Conservation (phyloP, 2,329 filamentous ascomycete species). For the Gyromitra esculenta region DNA sequence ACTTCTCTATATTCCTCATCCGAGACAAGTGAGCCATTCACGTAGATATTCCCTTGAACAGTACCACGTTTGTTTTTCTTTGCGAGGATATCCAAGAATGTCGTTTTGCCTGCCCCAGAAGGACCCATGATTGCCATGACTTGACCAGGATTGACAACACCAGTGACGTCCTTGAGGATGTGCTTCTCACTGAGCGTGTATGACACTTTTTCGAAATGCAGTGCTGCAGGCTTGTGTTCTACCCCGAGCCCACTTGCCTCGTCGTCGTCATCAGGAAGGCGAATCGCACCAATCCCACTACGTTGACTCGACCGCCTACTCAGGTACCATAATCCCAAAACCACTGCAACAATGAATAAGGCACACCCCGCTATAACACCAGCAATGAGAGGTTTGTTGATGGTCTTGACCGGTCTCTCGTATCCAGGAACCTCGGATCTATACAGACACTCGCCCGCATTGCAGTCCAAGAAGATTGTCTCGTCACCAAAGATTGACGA, state of each 20-base stretch:
- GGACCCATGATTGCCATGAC: constrained; percentile 98
- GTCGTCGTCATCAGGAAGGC: constrained; percentile 85
- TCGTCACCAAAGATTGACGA: constrained; percentile 87
- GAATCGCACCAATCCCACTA: constrained; percentile 74
- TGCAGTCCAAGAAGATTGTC: constrained; percentile 84
- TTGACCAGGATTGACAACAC: constrained; percentile 92
- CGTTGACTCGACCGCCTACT: constrained; percentile 74
- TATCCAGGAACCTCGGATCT: constrained; percentile 93
- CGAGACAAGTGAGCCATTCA: constrained; percentile 89
- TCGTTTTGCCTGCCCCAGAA: constrained; percentile 96
- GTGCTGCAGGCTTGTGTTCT: constrained; percentile 87
- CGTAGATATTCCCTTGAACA: constrained; percentile 81
- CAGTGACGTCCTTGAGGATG: constrained; percentile 81
- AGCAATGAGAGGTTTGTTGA: constrained; percentile 96
- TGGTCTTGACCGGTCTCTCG: constrained; percentile 84
- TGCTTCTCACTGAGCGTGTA: constrained; percentile 88
- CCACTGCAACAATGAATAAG: constrained; percentile 86
- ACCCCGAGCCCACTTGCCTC: constrained; percentile 85
- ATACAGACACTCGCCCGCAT: constrained; percentile 91
- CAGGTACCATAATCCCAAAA: constrained; percentile 84
- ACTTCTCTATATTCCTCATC: constrained; percentile 89
- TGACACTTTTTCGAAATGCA: constrained; percentile 87
- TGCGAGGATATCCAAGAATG: constrained; percentile 93
- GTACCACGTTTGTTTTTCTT: constrained; percentile 94
- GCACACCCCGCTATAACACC: constrained; percentile 87